A percentile compares a stretch with the other conserved stretches of the same genome.
Evolutionary conservation across 345 rosid species (phyloP).

Genomic region (Eucalyptus marginata): DNA sequence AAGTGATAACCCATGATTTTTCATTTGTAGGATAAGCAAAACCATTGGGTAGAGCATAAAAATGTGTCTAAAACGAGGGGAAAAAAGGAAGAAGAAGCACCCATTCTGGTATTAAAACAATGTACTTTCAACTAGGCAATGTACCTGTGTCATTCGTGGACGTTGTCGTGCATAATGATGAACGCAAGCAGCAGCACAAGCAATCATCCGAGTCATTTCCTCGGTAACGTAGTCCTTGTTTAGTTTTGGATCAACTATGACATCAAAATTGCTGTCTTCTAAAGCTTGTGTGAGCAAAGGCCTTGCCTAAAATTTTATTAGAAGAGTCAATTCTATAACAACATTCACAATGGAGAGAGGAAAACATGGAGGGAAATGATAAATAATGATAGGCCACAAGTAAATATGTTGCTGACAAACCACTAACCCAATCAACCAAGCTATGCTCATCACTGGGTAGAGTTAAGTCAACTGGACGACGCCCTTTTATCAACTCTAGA

Average conservation of each 20-base stretch:
- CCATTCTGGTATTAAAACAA: not conserved
- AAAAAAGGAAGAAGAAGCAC: not conserved
- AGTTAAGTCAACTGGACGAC: no score
- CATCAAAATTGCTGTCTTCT: slow-evolving; percentile 30
- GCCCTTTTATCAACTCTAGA: no score
- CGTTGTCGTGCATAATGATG: slow-evolving; percentile 62
- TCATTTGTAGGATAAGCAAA: not conserved
- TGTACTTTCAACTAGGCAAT: not conserved
- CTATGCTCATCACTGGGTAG: no score
- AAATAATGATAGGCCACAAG: not conserved
- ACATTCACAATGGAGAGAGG: not conserved
- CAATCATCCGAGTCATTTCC: slow-evolving; percentile 59
- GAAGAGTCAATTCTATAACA: not conserved
- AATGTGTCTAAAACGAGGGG: not conserved
- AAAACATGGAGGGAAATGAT: not conserved
- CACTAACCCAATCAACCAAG: no score
- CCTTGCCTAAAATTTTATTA: slow-evolving; percentile 40
- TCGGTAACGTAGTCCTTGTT: slow-evolving; percentile 21
- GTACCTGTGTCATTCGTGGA: slow-evolving; percentile 86
- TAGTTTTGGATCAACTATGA: slow-evolving; percentile 49
- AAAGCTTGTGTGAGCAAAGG: slow-evolving; percentile 54
- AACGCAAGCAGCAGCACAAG: slow-evolving; percentile 75
- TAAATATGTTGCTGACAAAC: no score
- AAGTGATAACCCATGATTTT: no score
- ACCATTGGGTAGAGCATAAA: not conserved